Percentiles rank a stretch among this genome's conserved stretches.
These are phyloP conservation scores for Globisporangium middletonii DNA, from an alignment of 352 stramenopile species.

Conservation along the genomic window DNA sequence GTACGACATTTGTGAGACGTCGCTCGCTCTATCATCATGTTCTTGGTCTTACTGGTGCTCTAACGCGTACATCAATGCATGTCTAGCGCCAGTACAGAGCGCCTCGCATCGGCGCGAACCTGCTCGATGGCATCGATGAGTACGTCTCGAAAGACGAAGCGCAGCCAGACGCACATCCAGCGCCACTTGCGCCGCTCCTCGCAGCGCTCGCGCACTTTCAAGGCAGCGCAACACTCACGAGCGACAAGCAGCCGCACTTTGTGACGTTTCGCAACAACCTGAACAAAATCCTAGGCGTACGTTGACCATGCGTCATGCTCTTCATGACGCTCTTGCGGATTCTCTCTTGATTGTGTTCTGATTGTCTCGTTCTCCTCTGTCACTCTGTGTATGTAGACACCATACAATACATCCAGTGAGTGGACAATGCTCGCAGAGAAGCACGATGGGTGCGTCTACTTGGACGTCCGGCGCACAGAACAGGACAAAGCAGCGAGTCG, in stretches of 20 bases:
- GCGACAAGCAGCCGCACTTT: constrained; percentile 31
- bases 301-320: constrained; percentile 2
- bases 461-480: constrained; percentile 47
- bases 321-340: not conserved
- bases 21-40: not conserved
- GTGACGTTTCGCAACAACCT: constrained; percentile 78
- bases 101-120: constrained; percentile 34
- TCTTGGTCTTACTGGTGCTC: not conserved
- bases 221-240: not conserved
- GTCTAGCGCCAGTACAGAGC: constrained; percentile 28
- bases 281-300: constrained; percentile 79
- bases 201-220: constrained; percentile 41
- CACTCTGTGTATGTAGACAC: constrained; percentile 28
- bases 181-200: constrained; percentile 46
- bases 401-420: constrained; percentile 74
- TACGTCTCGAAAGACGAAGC: constrained; percentile 49
- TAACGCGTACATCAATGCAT: not conserved
- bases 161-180: constrained; percentile 31
- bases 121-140: constrained; percentile 52
- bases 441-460: constrained; percentile 46
- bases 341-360: not conserved
- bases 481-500: constrained; percentile 36
- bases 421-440: constrained; percentile 60
- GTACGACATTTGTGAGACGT: constrained; percentile 16
- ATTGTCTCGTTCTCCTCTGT: not conserved